Evolutionary conservation across 148 eudicot genomes (phyloP), one percentile per base, ranked within the genome.

Genomic region (Fagopyrum tataricum): DNA sequence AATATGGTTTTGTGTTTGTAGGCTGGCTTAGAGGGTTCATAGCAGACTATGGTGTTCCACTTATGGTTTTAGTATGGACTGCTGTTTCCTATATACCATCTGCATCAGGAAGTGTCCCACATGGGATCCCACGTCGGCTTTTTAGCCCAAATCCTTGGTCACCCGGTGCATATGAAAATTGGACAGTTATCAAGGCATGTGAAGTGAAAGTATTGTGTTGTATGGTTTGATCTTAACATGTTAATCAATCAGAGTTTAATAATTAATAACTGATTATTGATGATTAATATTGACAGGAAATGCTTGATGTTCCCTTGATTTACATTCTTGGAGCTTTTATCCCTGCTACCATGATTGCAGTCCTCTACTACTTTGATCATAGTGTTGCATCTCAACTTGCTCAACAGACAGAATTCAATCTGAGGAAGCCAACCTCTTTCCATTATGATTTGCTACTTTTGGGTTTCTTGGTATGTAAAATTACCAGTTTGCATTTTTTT

Each of bases 111-210:
- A 82, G 76, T 72, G 93, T 93, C 37, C 98, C 98, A 42, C 79
- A 85, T 58, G 93, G 93, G 14, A 90, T 93, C 67, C 98, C 98
- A 41, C 78, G 96, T 40, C 90, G 98, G 18, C 90, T 93, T 61
- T 84, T 87, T 51, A 93, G 98, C 85, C 98, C 98, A 5, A 90
- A 93, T 77, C 98, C 98, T 6, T 93, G 98, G 98, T 88, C 96
- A 2, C 98, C 93, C 55, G 98, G 96, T 64, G 98, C 98, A 44
- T 93, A 90, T 77, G 86, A 81, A 55, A 93, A 93, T 49, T 93
- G 96, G 98, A 88, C 96, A 0, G 98, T 93, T 37, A 74, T 93
- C 52, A 90, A 88, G 90, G 97, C 71, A 79, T 20, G 79, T 42
- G 37, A n/a, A 44, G 79, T 42, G 37, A n/a, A 44, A 51, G 26